Evolutionary conservation across 2,329 filamentous ascomycete genomes (phyloP).

Genomic region (Alternaria tenuissima): DNA sequence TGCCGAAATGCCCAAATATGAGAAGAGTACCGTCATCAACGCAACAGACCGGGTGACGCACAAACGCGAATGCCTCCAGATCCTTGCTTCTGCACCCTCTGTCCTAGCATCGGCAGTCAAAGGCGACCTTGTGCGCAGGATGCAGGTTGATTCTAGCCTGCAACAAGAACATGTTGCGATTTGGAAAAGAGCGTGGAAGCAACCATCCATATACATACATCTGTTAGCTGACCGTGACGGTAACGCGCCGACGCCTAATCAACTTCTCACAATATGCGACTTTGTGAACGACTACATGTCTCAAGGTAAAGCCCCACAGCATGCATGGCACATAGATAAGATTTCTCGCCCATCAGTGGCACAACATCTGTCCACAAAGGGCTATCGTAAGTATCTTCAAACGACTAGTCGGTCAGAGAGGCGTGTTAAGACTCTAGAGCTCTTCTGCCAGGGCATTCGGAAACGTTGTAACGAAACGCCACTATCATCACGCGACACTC

Average conservation of each 20-base stretch:
- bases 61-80: constrained; percentile 36
- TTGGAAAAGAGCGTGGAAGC: constrained; percentile 26
- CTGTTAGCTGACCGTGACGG: constrained; percentile 33
- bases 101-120: constrained; percentile 37
- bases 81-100: constrained; percentile 37
- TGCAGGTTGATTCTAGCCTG: constrained; percentile 21
- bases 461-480: constrained; percentile 24
- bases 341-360: constrained; percentile 17
- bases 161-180: constrained; percentile 31
- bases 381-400: constrained; percentile 38
- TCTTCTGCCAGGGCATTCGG: constrained; percentile 29
- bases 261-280: constrained; percentile 33
- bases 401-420: constrained; percentile 23
- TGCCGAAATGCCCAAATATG: constrained; percentile 37
- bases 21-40: constrained; percentile 22
- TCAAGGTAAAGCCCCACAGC: not conserved
- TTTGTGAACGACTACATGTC: constrained; percentile 28
- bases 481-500: constrained; percentile 14
- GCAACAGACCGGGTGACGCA: constrained; percentile 17
- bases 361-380: constrained; percentile 10
- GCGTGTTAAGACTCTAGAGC: constrained; percentile 24
- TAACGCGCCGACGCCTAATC: constrained; percentile 31
- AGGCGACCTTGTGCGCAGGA: constrained; percentile 29
- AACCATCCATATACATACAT: constrained; percentile 43
- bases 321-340: constrained; percentile 33